Conservation (phyloP, 1,284 basidiomycete genomes). For the Trametes polyzona region DNA sequence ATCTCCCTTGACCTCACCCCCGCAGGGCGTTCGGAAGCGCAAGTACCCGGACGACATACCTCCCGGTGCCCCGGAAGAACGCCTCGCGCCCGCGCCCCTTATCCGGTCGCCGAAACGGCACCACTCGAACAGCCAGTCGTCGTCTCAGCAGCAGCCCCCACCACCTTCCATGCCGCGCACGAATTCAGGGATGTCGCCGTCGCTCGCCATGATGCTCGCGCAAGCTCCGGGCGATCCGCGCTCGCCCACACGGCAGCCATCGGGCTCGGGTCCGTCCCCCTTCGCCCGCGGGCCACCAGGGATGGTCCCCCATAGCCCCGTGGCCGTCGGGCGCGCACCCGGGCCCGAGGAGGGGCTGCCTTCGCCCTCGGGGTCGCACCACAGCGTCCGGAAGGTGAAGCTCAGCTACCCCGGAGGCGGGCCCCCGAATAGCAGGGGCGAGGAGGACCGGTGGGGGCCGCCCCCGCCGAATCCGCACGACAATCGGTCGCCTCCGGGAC, state of each 20-base stretch:
- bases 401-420: constrained; percentile 9
- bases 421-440: constrained; percentile 7
- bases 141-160: too few relatives aligned
- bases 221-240: constrained; percentile 30
- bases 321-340: constrained; percentile 1
- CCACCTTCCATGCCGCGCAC: constrained; percentile 18
- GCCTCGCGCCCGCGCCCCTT: constrained; percentile 26
- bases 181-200: constrained; percentile 35
- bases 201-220: constrained; percentile 39
- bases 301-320: constrained; percentile 22
- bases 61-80: constrained; percentile 26
- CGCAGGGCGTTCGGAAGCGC: constrained; percentile 43
- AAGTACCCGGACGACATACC: constrained; percentile 47
- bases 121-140: constrained; percentile 29
- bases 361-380: constrained; percentile 13
- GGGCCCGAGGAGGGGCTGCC: constrained; percentile 11
- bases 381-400: constrained; percentile 17
- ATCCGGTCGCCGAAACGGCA: constrained; percentile 28
- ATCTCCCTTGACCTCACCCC: constrained; percentile 29
- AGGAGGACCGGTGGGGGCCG: constrained; percentile 18
- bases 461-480: constrained; percentile 5
- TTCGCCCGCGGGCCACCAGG: constrained; percentile 9
- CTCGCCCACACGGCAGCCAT: constrained; percentile 28
- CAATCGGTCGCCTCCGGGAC: constrained; percentile 15
- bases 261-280: constrained; percentile 17